phyloP scores from a whole-genome alignment of 169 alveolate species.

The Theileria sp. region DNA sequence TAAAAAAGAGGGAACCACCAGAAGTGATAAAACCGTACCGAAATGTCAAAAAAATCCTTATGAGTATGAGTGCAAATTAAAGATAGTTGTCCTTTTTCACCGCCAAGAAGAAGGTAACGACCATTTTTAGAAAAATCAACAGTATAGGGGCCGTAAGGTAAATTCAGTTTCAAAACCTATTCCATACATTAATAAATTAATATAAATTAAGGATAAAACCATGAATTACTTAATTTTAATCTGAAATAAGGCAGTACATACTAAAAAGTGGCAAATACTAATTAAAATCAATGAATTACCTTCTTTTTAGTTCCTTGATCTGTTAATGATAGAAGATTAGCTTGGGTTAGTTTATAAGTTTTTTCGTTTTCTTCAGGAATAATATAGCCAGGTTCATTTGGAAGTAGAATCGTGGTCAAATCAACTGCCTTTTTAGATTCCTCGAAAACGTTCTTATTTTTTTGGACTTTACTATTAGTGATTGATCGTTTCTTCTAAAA shows the following conservation, averaged over 20 bases:
- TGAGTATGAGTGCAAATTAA: constrained; percentile 78
- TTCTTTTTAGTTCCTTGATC: constrained; percentile 59
- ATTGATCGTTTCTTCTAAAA: constrained; percentile 21
- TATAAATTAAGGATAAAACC: not conserved
- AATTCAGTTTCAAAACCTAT: constrained; percentile 46
- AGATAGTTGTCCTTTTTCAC: constrained; percentile 91
- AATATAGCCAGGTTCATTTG: constrained; percentile 52
- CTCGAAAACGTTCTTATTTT: constrained; percentile 24
- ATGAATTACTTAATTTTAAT: not conserved
- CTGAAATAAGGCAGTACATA: not conserved
- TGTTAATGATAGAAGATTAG: constrained; percentile 18
- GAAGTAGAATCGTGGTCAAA: constrained; percentile 45
- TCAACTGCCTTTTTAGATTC: constrained; percentile 33
- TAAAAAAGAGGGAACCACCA: too few species aligned
- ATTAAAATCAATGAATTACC: constrained; percentile 10
- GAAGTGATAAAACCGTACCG: constrained; percentile 43
- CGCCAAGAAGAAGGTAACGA: constrained; percentile 86
- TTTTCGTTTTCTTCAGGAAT: constrained; percentile 36
- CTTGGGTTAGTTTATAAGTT: constrained; percentile 40
- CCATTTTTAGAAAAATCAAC: constrained; percentile 89
- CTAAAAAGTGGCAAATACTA: not conserved
- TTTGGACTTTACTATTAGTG: constrained; percentile 40
- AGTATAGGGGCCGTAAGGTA: constrained; percentile 86
- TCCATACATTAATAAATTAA: not conserved
- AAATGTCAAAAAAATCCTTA: constrained; percentile 69